Conservation (phyloP, 129 eudicot genomes). For the Erigeron canadensis region DNA sequence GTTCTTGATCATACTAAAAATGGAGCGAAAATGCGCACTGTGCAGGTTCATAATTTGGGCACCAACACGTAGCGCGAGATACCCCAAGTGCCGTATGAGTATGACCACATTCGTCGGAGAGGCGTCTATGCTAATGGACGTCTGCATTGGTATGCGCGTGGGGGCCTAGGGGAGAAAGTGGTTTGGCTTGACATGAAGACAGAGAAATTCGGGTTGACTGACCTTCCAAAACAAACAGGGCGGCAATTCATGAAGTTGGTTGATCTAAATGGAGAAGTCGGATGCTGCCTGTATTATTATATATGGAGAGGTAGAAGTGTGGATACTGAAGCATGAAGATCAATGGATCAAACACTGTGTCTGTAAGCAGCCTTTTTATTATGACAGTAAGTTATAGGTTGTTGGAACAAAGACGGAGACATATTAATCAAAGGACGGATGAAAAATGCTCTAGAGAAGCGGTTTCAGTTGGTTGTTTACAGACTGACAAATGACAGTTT, state of each 20-base stretch:
- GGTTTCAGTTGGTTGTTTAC: slow-evolving; percentile 3
- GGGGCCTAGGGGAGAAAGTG: neutral
- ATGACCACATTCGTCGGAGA: neutral
- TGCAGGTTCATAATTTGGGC: slow-evolving; percentile 21
- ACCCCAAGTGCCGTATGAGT: slow-evolving; percentile 10
- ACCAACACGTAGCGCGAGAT: neutral
- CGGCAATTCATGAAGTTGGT: slow-evolving; percentile 6
- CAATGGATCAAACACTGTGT: slow-evolving; percentile 5
- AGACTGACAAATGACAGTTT: neutral
- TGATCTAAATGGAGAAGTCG: slow-evolving; percentile 10
- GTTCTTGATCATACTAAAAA: no score
- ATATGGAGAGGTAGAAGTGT: neutral
- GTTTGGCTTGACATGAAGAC: slow-evolving; percentile 1
- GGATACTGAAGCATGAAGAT: slow-evolving; percentile 14
- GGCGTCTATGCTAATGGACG: neutral
- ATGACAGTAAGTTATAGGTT: no score
- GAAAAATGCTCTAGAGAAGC: no score
- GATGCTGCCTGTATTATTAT: no score
- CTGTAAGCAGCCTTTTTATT: no score
- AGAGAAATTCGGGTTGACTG: slow-evolving; percentile 5
- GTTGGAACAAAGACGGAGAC: slow-evolving; percentile 17
- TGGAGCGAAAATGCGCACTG: no score
- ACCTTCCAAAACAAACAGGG: neutral
- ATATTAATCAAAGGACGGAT: neutral
- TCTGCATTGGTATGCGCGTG: neutral